Evolutionary conservation across 2,329 filamentous ascomycete species (phyloP).

Genomic region (Arthrinium phaeospermum): DNA sequence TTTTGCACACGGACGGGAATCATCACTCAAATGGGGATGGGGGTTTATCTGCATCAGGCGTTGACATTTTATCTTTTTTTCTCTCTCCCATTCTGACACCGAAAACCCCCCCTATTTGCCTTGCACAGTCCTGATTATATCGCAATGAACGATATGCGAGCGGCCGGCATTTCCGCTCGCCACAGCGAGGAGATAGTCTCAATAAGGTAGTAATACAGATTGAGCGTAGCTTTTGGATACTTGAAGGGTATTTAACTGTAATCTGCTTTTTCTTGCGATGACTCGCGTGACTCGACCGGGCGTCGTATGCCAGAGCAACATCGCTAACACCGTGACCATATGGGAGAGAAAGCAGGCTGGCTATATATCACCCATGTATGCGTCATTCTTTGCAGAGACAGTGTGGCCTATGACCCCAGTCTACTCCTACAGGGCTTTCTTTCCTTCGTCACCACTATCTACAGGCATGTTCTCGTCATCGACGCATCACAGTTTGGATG

Average conservation of each 20-base stretch:
- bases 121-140: slow-evolving; percentile 1
- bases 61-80: background rate
- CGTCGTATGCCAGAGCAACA: background rate
- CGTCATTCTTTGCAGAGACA: background rate
- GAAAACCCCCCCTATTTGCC: background rate
- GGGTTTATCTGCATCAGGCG: slow-evolving; percentile 12
- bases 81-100: background rate
- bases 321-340: background rate
- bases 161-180: background rate
- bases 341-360: background rate
- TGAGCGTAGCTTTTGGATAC: slow-evolving; percentile 7
- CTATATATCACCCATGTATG: background rate
- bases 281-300: background rate
- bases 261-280: background rate
- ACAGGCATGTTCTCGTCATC: background rate
- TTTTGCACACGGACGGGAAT: background rate
- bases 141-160: background rate
- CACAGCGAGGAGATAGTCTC: slow-evolving; percentile 8
- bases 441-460: background rate
- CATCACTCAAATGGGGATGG: background rate
- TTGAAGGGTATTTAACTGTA: background rate
- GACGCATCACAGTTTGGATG: background rate
- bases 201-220: slow-evolving; percentile 18
- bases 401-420: background rate
- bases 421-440: background rate